Evolutionary conservation across 2,329 filamentous ascomycete species (phyloP).

Genomic region (Talaromyces funiculosus): DNA sequence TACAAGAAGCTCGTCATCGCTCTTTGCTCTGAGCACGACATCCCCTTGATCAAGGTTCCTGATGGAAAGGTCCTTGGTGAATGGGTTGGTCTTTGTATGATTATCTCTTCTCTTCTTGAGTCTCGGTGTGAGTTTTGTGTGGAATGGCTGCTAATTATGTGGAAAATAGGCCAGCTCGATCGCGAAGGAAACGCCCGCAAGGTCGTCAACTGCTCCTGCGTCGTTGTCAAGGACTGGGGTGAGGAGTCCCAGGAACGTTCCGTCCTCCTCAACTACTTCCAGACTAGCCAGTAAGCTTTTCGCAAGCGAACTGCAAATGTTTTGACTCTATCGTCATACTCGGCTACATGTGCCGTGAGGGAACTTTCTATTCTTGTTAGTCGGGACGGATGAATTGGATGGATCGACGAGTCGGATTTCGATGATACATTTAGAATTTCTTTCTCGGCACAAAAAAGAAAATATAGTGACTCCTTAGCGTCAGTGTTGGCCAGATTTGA

Average conservation of each 20-base stretch:
- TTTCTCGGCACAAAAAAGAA: neutral
- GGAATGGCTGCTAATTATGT: neutral
- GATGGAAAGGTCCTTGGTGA: slow-evolving; percentile 99
- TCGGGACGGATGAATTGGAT: neutral
- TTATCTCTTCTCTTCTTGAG: slow-evolving; percentile 38
- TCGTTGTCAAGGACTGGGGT: slow-evolving; percentile 99
- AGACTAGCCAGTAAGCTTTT: slow-evolving; percentile 58
- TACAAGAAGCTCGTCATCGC: slow-evolving; percentile 99
- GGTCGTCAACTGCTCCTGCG: slow-evolving; percentile 99
- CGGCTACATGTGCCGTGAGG: neutral
- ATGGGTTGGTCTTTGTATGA: slow-evolving; percentile 99
- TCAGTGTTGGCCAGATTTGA: neutral
- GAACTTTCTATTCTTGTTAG: neutral
- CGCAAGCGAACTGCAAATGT: slow-evolving; percentile 36
- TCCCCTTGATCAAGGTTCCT: slow-evolving; percentile 98
- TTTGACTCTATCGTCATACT: neutral
- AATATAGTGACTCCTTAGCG: neutral
- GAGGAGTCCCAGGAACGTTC: slow-evolving; percentile 99
- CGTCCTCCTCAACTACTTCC: slow-evolving; percentile 99
- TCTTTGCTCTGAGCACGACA: slow-evolving; percentile 99
- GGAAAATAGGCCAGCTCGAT: slow-evolving; percentile 76
- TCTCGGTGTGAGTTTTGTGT: neutral
- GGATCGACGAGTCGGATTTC: neutral
- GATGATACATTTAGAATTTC: neutral
- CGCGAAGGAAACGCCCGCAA: slow-evolving; percentile 99